Conservation (phyloP, 768 basidiomycete species). For the Tulasnella calospora region DNA sequence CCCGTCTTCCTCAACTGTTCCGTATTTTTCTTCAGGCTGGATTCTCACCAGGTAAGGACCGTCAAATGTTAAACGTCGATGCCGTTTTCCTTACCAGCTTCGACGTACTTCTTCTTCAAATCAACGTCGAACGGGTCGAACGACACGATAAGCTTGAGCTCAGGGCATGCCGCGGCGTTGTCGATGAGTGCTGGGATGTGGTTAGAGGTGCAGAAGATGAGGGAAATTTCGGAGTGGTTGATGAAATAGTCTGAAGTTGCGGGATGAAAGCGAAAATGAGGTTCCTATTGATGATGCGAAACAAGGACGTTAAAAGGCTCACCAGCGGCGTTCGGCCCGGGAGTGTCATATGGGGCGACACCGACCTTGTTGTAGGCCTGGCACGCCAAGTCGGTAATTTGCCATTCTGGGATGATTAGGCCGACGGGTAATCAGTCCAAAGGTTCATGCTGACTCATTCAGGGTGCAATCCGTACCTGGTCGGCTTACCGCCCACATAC, state of each 20-base stretch:
- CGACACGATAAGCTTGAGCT: slow-evolving; percentile 69
- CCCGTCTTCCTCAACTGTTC: slow-evolving; percentile 74
- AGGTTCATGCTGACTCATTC: too few species aligned
- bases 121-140: slow-evolving; percentile 59
- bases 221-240: slow-evolving; percentile 73
- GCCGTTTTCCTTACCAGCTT: slow-evolving; percentile 65
- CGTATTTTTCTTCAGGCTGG: background rate
- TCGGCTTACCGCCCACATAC: slow-evolving; percentile 77
- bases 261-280: background rate
- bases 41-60: slow-evolving; percentile 32
- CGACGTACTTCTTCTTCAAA: slow-evolving; percentile 50
- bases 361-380: slow-evolving; percentile 77
- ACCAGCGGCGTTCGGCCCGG: slow-evolving; percentile 89
- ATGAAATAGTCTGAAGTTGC: slow-evolving; percentile 56
- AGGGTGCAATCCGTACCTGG: slow-evolving; percentile 49
- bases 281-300: background rate
- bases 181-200: slow-evolving; percentile 77
- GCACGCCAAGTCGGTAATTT: slow-evolving; percentile 76
- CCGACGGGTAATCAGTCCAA: too few species aligned
- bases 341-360: slow-evolving; percentile 88
- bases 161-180: slow-evolving; percentile 55
- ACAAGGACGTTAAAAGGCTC: slow-evolving; percentile 34
- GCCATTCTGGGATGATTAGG: slow-evolving; percentile 70
- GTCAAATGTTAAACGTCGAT: slow-evolving; percentile 58
- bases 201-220: slow-evolving; percentile 67